Conservation (phyloP, 2,329 filamentous ascomycete genomes). For the Herpotrichia juniperi region DNA sequence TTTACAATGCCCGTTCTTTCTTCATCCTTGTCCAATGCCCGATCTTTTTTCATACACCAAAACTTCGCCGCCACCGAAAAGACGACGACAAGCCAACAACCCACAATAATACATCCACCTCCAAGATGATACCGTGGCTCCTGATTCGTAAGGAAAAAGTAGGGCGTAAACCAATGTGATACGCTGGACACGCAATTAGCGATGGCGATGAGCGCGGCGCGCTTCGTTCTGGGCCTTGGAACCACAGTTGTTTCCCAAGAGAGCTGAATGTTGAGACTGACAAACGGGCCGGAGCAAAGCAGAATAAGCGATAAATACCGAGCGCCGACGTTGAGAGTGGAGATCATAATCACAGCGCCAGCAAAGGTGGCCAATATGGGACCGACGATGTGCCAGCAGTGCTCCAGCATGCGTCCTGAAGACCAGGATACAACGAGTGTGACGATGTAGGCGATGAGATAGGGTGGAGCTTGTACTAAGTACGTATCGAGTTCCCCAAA, state of each 20-base stretch:
- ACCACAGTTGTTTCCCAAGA: slow-evolving; percentile 50
- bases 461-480: slow-evolving; percentile 47
- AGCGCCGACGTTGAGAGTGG: slow-evolving; percentile 24
- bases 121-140: too few relatives aligned
- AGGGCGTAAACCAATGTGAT: too few relatives aligned
- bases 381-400: slow-evolving; percentile 23
- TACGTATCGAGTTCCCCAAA: slow-evolving; percentile 29
- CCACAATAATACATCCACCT: too few relatives aligned
- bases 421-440: slow-evolving; percentile 21
- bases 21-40: too few relatives aligned
- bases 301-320: slow-evolving; percentile 24
- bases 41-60: too few relatives aligned
- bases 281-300: slow-evolving; percentile 38
- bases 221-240: slow-evolving; percentile 44
- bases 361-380: slow-evolving; percentile 13
- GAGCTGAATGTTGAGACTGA: slow-evolving; percentile 46
- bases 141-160: too few relatives aligned
- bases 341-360: slow-evolving; percentile 22
- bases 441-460: slow-evolving; percentile 25
- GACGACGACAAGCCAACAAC: too few relatives aligned
- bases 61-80: too few relatives aligned
- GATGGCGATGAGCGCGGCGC: slow-evolving; percentile 47
- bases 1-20: too few relatives aligned
- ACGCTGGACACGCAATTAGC: too few relatives aligned
- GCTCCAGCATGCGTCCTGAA: slow-evolving; percentile 23